phyloP scores from a whole-genome alignment of 495 filamentous ascomycete genomes.

The Penicillium subrubescens region DNA sequence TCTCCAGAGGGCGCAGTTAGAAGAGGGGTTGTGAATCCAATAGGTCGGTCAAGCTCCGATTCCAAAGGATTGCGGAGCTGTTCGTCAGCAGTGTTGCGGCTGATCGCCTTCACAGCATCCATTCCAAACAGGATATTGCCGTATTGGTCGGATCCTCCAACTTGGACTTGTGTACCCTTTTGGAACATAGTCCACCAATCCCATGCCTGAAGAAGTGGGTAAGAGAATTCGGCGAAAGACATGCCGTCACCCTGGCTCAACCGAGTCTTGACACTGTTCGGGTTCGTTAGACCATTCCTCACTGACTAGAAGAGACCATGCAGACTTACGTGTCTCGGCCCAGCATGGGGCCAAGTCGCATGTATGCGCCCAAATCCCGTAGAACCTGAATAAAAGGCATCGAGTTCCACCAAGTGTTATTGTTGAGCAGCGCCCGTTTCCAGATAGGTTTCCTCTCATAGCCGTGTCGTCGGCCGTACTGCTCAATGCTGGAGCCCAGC shows the following conservation, averaged over 20 bases:
- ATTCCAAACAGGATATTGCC: conserved; percentile 94
- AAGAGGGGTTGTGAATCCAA: conserved; percentile 87
- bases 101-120: conserved; percentile 74
- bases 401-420: conserved; percentile 76
- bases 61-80: conserved; percentile 30
- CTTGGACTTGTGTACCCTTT: conserved; percentile 72
- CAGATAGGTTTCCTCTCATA: conserved; percentile 63
- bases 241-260: conserved; percentile 83
- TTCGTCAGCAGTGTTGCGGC: conserved; percentile 48
- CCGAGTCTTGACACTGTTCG: conserved; percentile 72
- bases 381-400: conserved; percentile 72
- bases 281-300: conserved; percentile 20
- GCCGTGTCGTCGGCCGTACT: conserved; percentile 60
- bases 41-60: conserved; percentile 53
- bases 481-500: conserved; percentile 72
- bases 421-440: conserved; percentile 70
- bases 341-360: conserved; percentile 84
- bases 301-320: neutral
- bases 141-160: conserved; percentile 94
- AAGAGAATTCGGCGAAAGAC: conserved; percentile 90
- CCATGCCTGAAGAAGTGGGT: conserved; percentile 94
- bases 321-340: conserved; percentile 80
- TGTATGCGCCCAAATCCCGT: conserved; percentile 65
- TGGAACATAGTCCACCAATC: conserved; percentile 88
- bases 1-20: conserved; percentile 80